Percentiles rank a stretch among this genome's conserved stretches.
Evolutionary conservation across 2,329 filamentous ascomycete species (phyloP).

Genomic region (Chaetothyriales sp.): DNA sequence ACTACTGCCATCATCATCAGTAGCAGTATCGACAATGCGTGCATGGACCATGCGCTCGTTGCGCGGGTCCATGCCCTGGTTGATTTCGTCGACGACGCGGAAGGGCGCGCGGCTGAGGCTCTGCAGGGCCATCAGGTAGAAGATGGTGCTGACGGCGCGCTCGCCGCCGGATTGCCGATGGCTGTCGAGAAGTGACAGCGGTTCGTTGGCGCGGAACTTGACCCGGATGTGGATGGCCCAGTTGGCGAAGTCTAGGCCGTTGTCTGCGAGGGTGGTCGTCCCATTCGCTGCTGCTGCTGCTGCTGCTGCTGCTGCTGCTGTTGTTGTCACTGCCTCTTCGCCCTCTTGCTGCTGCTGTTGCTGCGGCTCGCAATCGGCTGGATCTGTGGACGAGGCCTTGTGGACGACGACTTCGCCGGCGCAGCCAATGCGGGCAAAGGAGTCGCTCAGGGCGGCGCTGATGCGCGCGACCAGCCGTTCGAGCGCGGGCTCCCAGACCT

Average conservation of each 20-base stretch:
- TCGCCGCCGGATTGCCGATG: slow-evolving; percentile 95
- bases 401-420: slow-evolving; percentile 77
- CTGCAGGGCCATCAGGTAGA: slow-evolving; percentile 97
- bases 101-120: slow-evolving; percentile 87
- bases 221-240: slow-evolving; percentile 93
- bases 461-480: slow-evolving; percentile 66
- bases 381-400: slow-evolving; percentile 43
- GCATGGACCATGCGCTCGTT: slow-evolving; percentile 98
- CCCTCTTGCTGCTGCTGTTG: slow-evolving; percentile 20
- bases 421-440: slow-evolving; percentile 87
- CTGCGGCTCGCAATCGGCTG: slow-evolving; percentile 4
- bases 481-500: slow-evolving; percentile 67
- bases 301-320: slow-evolving; percentile 12
- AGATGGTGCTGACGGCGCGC: slow-evolving; percentile 90
- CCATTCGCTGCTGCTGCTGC: slow-evolving; percentile 15
- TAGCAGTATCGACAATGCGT: slow-evolving; percentile 95
- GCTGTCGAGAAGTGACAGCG: slow-evolving; percentile 68
- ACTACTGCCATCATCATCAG: slow-evolving; percentile 45
- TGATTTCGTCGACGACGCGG: slow-evolving; percentile 97
- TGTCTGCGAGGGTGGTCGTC: too few species aligned
- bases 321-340: slow-evolving; percentile 3
- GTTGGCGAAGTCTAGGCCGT: slow-evolving; percentile 71
- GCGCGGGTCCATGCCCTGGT: slow-evolving; percentile 96
- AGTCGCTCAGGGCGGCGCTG: slow-evolving; percentile 79
- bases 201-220: slow-evolving; percentile 79